Evolutionary conservation across 1,284 basidiomycete species (phyloP), one percentile per base, ranked within the genome.

Genomic region (Rhodotorula sp.): DNA sequence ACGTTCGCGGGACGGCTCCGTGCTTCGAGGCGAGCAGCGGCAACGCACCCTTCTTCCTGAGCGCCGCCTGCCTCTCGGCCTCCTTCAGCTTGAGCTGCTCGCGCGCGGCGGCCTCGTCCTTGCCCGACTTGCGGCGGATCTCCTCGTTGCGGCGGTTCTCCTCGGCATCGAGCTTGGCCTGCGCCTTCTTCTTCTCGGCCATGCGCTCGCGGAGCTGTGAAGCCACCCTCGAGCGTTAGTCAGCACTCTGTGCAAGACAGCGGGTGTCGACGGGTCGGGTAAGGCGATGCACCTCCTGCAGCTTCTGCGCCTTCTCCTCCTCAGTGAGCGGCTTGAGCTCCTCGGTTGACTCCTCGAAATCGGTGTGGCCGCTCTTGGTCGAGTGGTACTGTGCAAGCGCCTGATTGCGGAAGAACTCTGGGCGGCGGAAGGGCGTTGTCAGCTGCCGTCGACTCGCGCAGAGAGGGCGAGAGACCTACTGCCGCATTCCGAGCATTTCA

Each of bases 311-410:
- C 85, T 91, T 97, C 82, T 99, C 93, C 79, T 97, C 93, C 81
- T 97, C 93, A 0, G 95, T 98, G 64, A 98, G 82, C 0, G 96
- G 95, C 80, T 91, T 92, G 81, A 95, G 88, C 90, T 97, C 95
- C 80, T 98, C 94, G 0, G 89, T 91, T 8, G 91, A 94, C 81
- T 99, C 74, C 49, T 78, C 77, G 49, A 77, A 79, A 75, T 93
- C 88, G 80, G 92, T 90, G 80, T 98, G 95, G 0, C 95, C 95
- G 74, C 89, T 91, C 63, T 74, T 72, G n/a, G 67, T 71, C 23
- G 68, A 71, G 66, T 72, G 70, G 60, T 70, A 74, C 42, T 66
- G 57, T 7, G 71, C 68, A 17, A 71, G 62, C 5, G 73, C 70
- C 12, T 64, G 67, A 34, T 71, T 74, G 34, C 61, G 67, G 73